Conservation (phyloP, 805 yeast genomes). For the Yarrowia bubula region DNA sequence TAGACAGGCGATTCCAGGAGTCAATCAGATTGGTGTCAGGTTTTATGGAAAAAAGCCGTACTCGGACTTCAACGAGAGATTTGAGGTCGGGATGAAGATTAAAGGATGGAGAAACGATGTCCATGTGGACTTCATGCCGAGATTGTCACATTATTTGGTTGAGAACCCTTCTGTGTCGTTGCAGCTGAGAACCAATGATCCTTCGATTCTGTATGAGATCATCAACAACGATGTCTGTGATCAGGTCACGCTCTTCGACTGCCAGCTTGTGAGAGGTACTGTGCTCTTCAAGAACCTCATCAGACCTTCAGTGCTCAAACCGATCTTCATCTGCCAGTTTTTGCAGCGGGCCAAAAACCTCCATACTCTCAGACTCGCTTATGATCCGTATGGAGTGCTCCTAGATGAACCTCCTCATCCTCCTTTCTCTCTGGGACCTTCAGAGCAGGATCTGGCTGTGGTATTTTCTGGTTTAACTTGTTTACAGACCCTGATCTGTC, state of each 20-base stretch:
- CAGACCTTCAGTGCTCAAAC: constrained; percentile 10
- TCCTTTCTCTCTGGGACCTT: constrained; percentile 9
- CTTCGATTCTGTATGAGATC: constrained; percentile 1
- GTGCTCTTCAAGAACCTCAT: constrained; percentile 13
- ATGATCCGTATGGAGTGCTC: constrained; percentile 15
- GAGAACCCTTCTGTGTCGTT: constrained; percentile 9
- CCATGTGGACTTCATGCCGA: constrained; percentile 21
- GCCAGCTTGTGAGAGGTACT: constrained; percentile 14
- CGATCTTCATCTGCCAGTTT: constrained; percentile 15
- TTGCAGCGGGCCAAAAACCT: neutral
- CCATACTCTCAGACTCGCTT: constrained; percentile 9
- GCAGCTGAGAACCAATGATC: constrained; percentile 21
- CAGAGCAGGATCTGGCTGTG: neutral
- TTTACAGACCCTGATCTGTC: neutral
- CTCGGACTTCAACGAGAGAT: constrained; percentile 19
- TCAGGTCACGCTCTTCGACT: constrained; percentile 15
- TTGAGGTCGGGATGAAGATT: constrained; percentile 21
- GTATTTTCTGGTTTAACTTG: neutral
- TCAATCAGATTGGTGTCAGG: constrained; percentile 12
- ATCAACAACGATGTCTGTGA: neutral
- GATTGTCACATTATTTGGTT: neutral
- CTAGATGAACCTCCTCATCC: constrained; percentile 4
- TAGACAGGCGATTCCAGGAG: neutral
- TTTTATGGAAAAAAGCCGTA: constrained; percentile 24
- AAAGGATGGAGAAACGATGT: constrained; percentile 23